These are phyloP conservation scores for Debaryomycetaceae sp. DNA, from an alignment of 1,139 yeast genomes.

Conservation along the genomic window DNA sequence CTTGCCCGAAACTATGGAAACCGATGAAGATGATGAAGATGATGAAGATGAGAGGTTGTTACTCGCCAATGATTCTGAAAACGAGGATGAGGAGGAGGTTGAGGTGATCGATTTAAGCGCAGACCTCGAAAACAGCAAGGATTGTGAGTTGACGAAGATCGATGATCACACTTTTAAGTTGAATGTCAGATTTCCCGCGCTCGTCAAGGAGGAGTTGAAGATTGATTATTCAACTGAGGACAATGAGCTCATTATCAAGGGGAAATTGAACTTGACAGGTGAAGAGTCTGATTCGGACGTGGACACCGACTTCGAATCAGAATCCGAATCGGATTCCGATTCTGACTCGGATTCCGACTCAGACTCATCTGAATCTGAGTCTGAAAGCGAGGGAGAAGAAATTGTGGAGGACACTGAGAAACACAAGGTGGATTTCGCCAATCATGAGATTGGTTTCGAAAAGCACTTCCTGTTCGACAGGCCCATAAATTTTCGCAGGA, in stretches of 20 bases:
- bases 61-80: conserved; percentile 26
- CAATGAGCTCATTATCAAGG: conserved; percentile 41
- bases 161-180: conserved; percentile 41
- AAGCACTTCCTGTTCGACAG: conserved; percentile 45
- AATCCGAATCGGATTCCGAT: conserved; percentile 9
- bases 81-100: conserved; percentile 29
- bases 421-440: conserved; percentile 36
- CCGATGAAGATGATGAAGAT: conserved; percentile 11
- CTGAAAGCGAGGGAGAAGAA: conserved; percentile 21
- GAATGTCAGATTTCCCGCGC: conserved; percentile 41
- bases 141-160: conserved; percentile 40
- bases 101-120: conserved; percentile 39
- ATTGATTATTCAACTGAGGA: conserved; percentile 39
- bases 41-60: conserved; percentile 21
- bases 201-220: conserved; percentile 40
- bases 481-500: conserved; percentile 34
- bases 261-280: conserved; percentile 35
- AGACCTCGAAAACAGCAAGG: conserved; percentile 43
- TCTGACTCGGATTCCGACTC: conserved; percentile 13
- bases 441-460: conserved; percentile 41
- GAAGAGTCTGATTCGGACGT: conserved; percentile 18
- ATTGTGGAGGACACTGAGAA: conserved; percentile 38
- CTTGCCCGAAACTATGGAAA: conserved; percentile 29
- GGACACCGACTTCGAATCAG: conserved; percentile 16
- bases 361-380: conserved; percentile 12